phyloP scores from a whole-genome alignment of 1,284 basidiomycete species.

The Sporisorium exsertum region DNA sequence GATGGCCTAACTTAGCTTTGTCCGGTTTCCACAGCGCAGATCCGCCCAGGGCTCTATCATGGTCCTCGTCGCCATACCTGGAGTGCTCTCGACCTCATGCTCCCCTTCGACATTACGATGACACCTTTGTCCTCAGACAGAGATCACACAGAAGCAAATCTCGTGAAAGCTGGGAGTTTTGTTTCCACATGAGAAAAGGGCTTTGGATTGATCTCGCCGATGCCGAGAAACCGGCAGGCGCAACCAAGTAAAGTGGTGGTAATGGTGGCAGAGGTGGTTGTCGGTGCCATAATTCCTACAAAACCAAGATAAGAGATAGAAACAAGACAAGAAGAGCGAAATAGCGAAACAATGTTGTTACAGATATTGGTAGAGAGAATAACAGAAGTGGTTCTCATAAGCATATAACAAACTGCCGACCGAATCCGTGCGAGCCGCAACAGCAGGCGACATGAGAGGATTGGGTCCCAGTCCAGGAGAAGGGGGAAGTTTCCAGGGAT shows the following conservation, averaged over 20 bases:
- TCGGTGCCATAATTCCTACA: slow-evolving; percentile 15
- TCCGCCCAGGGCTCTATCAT: no score
- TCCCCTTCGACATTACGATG: no score
- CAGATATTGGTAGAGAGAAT: slow-evolving; percentile 11
- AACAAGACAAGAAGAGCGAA: slow-evolving; percentile 15
- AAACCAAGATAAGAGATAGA: slow-evolving; percentile 1
- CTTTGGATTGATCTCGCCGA: slow-evolving; percentile 7
- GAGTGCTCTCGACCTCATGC: no score
- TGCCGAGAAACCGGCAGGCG: background rate
- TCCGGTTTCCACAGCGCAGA: no score
- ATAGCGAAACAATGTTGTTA: slow-evolving; percentile 30
- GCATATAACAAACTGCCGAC: background rate
- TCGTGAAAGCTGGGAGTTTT: background rate
- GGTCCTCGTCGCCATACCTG: no score
- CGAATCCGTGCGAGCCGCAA: background rate
- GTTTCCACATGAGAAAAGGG: background rate
- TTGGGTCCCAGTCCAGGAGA: background rate
- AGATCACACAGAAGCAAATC: background rate
- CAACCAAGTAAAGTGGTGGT: slow-evolving; percentile 12
- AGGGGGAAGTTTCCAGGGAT: slow-evolving; percentile 6
- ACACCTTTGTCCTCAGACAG: background rate
- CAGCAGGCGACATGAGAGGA: background rate
- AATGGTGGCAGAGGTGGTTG: background rate
- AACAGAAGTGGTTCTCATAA: slow-evolving; percentile 4
- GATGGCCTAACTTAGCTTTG: no score